Percentiles rank a stretch among this genome's conserved stretches.
These are phyloP conservation scores for Rhodotorula babjevae DNA, from an alignment of 768 basidiomycete genomes.

Conservation along the genomic window DNA sequence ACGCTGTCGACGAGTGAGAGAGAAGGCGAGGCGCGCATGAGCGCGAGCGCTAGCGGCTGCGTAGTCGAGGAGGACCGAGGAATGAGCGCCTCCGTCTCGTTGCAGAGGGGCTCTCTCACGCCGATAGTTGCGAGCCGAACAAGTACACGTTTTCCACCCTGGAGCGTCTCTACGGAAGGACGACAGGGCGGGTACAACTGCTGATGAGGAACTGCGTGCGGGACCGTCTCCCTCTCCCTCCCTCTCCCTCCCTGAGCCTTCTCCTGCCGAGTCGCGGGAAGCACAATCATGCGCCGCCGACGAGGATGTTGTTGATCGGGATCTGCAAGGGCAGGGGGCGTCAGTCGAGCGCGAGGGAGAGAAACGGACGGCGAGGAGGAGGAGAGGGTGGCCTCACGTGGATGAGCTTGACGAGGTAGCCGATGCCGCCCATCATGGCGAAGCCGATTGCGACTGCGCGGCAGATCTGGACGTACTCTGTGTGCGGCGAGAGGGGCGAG, in stretches of 20 bases:
- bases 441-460: conserved; percentile 96
- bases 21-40: too few relatives aligned
- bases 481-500: neutral
- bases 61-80: too few relatives aligned
- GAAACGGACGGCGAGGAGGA: neutral
- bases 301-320: conserved; percentile 43
- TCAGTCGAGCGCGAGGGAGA: neutral
- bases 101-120: too few relatives aligned
- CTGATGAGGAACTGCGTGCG: neutral
- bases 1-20: too few relatives aligned
- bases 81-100: too few relatives aligned
- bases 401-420: conserved; percentile 58
- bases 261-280: neutral
- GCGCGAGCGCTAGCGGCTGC: too few relatives aligned
- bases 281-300: conserved; percentile 26
- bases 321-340: conserved; percentile 17
- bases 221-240: neutral
- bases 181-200: neutral
- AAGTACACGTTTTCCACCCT: neutral
- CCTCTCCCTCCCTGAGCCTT: neutral
- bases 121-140: neutral
- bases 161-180: too few relatives aligned
- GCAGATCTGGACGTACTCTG: conserved; percentile 92
- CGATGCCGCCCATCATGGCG: conserved; percentile 98
- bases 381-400: conserved; percentile 21